These are phyloP conservation scores for Claviceps sp. DNA, from an alignment of 2,329 filamentous ascomycete genomes.

Conservation along the genomic window DNA sequence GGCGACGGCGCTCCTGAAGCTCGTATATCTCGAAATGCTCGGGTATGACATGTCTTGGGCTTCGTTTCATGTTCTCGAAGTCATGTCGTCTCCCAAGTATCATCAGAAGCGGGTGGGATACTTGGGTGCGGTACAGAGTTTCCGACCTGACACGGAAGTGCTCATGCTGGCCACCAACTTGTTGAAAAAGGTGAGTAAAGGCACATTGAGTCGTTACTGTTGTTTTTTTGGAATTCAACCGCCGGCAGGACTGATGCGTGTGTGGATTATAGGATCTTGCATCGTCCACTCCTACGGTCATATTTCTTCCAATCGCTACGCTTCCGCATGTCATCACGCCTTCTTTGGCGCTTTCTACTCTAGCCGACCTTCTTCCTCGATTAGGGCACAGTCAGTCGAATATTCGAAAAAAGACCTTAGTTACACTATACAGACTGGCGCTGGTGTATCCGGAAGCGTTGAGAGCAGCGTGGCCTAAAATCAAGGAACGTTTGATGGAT, in stretches of 20 bases:
- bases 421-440: slow-evolving; percentile 84
- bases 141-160: slow-evolving; percentile 88
- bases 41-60: slow-evolving; percentile 99
- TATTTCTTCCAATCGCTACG: slow-evolving; percentile 74
- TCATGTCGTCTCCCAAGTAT: slow-evolving; percentile 95
- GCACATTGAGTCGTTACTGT: neutral
- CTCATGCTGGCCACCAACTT: slow-evolving; percentile 95
- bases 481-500: slow-evolving; percentile 88
- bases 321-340: slow-evolving; percentile 93
- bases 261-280: slow-evolving; percentile 45
- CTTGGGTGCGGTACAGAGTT: slow-evolving; percentile 89
- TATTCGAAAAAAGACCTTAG: slow-evolving; percentile 90
- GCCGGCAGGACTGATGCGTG: neutral
- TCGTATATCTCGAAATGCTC: slow-evolving; percentile 98
- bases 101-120: slow-evolving; percentile 93
- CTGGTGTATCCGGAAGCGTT: slow-evolving; percentile 94
- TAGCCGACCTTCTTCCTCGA: slow-evolving; percentile 75
- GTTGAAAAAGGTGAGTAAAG: slow-evolving; percentile 62
- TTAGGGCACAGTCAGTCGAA: slow-evolving; percentile 74
- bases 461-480: slow-evolving; percentile 88
- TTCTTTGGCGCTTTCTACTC: slow-evolving; percentile 77
- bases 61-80: slow-evolving; percentile 93
- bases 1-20: slow-evolving; percentile 86
- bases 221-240: neutral
- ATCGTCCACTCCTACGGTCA: slow-evolving; percentile 57